Evolutionary conservation across 495 filamentous ascomycete genomes (phyloP), one percentile per base, ranked within the genome.

Genomic region (Amorphotheca resinae): DNA sequence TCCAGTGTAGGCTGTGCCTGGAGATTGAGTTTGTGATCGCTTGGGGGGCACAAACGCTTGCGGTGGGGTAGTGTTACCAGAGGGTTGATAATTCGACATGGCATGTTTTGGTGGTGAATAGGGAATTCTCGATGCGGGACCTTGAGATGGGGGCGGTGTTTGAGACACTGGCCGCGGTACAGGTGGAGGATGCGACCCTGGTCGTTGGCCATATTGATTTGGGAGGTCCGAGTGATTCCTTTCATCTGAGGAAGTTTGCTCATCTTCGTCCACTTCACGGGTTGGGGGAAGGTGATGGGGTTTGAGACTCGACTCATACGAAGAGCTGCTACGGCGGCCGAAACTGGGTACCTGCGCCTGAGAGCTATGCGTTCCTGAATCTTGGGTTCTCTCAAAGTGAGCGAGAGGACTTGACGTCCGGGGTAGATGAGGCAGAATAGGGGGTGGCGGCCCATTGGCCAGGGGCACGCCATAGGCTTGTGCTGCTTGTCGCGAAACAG

Each of bases 1-100:
- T 18, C 53, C 49, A 15, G 47, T 51, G 40, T 52, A 55, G 14
- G 49, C 51, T 50, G 54, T 50, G 23, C 78, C 75, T 5, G 91
- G 89, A 15, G 87, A 94, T 56, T 93, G 85, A 1, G 89, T 95
- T 50, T 86, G 81, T 11, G 88, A 84, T 40, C 87, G 73, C 37
- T 73, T 73, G 7, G 82, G 54, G 7, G 60, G 53, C 9, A 52
- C 35, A 61, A 64, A 54, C 26, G 50, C 35, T 5, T 28, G 25
- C 54, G 58, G 50, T 44, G 71, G 59, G 22, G 60, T 56, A 30
- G 61, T 57, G 48, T 55, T 46, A 46, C 57, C 50, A 43, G 55
- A 31, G 44, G 53, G 53, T 47, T 64, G 58, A 62, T 79, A 61
- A 49, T 62, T 63, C 48, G 65, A 63, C 45, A 67, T 40, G 38